Base-by-base conservation (phyloP, 2,329 filamentous ascomycete species). In the Ceratocystis destructans region DNA sequence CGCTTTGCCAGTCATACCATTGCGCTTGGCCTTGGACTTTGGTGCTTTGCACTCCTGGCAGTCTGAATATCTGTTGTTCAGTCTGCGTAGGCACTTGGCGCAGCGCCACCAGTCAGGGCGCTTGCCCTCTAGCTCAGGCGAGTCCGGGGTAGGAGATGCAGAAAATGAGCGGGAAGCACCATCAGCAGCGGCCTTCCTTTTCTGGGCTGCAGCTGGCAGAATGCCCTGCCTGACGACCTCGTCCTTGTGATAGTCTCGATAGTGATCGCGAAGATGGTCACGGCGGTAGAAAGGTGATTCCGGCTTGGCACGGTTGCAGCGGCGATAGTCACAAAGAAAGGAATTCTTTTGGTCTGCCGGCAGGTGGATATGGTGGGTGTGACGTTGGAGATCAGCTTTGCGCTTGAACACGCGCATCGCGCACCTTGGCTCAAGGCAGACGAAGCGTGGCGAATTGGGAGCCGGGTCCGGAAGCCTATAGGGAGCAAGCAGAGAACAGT, bases 241-340 rank as follows among this genome's bases (percentile, higher is more conserved):
- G 70, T 85, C 82, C 65, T 76, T 75, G 75, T 85, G 82, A 69
- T 76, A 82, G 59, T 81, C 78, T 41, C 82, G 78, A 46, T 82
- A 76, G 71, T 85, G 82, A 67, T 83, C 81, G 46, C 82, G 77
- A 71, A 78, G 82, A 73, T 84, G 82, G 69, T 85, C 82, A 41
- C 79, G 77, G 44, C 82, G 78, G 69, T 76, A 75, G 70, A 84
- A 84, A 1, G 81, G 78, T n/a, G 68, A 63, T 20, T 68, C 66
- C 1, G 77, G 73, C 5, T 72, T 71, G 33, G 73, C 73, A 6
- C 82, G 78, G 28, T 72, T 68, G 71, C 82, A 84, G 64, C 72
- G 75, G 20, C 74, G 72, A 70, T 83, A 83, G 75, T 84, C 82
- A 72, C 82, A 85, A 22, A 71, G 73, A 70, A 76, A 81, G 20